phyloP scores from a whole-genome alignment of 2,329 filamentous ascomycete species.

The Colletotrichum aenigma region DNA sequence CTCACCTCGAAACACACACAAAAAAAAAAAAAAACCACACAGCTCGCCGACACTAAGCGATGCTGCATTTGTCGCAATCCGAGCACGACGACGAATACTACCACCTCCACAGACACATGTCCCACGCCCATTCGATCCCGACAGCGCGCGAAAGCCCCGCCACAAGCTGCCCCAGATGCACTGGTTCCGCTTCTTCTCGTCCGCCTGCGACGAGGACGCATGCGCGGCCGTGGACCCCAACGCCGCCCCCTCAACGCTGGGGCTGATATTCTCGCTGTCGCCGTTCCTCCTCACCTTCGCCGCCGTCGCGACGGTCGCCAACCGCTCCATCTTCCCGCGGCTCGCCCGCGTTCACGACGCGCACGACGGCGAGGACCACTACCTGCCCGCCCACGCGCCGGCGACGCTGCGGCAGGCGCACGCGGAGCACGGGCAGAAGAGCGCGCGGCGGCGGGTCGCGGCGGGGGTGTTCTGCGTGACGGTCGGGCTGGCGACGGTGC shows the following conservation, averaged over 20 bases:
- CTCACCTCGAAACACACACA: background rate
- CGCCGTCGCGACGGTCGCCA: conserved; percentile 64
- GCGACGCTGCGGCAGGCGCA: conserved; percentile 62
- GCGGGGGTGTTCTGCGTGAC: conserved; percentile 77
- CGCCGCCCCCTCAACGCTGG: conserved; percentile 38
- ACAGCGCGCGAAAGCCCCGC: background rate
- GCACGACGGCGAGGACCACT: conserved; percentile 64
- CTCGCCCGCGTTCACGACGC: conserved; percentile 61
- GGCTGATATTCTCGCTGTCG: conserved; percentile 62
- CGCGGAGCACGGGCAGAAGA: conserved; percentile 61
- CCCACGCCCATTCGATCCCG: conserved; percentile 1
- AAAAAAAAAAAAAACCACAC: background rate
- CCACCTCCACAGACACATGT: background rate
- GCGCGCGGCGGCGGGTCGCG: conserved; percentile 53
- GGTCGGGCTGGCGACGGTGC: conserved; percentile 75
- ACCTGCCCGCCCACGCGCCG: conserved; percentile 67
- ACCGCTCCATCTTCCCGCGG: conserved; percentile 74
- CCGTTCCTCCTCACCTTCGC: conserved; percentile 77
- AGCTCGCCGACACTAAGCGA: background rate
- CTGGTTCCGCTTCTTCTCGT: conserved; percentile 26
- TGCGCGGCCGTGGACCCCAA: conserved; percentile 53
- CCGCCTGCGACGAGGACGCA: conserved; percentile 62
- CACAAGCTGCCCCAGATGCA: conserved; percentile 13
- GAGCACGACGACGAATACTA: background rate
- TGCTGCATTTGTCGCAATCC: background rate